A percentile compares a stretch with the other conserved stretches of the same genome.
phyloP scores from a whole-genome alignment of 306 rosid species.

The Casuarina equisetifolia region DNA sequence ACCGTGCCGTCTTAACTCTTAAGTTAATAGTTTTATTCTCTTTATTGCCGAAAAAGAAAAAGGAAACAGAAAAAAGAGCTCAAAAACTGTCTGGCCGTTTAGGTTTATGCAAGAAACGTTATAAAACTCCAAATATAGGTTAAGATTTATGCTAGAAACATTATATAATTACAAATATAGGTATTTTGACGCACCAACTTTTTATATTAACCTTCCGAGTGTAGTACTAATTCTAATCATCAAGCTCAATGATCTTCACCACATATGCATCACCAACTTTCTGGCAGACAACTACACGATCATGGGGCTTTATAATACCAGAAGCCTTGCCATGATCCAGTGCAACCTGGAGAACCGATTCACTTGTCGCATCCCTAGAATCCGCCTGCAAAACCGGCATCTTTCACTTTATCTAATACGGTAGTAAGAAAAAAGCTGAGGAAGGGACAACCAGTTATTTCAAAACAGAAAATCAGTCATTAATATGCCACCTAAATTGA shows the following conservation, averaged over 20 bases:
- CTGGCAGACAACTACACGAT: constrained; percentile 92
- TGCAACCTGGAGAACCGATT: constrained; percentile 88
- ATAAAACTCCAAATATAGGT: too few species aligned
- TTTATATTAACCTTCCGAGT: constrained; percentile 27
- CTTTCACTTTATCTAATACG: not conserved
- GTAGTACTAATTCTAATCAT: constrained; percentile 30
- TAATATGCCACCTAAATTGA: not conserved
- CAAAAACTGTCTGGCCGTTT: too few species aligned
- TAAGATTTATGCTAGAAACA: too few species aligned
- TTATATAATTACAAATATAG: too few species aligned
- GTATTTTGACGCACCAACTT: not conserved
- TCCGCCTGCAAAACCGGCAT: constrained; percentile 65
- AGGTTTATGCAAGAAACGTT: too few species aligned
- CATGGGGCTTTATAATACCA: constrained; percentile 84
- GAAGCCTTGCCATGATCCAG: constrained; percentile 90
- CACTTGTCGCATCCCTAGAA: constrained; percentile 76
- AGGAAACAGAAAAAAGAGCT: too few species aligned
- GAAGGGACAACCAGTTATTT: not conserved
- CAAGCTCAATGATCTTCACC: constrained; percentile 97
- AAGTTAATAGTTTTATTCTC: too few species aligned
- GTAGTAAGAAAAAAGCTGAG: not conserved
- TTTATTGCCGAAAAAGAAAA: too few species aligned
- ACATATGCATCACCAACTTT: constrained; percentile 93
- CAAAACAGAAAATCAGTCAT: not conserved
- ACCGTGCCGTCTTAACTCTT: too few species aligned